Evolutionary conservation across 371 early-diverging fungal genomes (phyloP), one percentile per base, ranked within the genome.

Genomic region (Nosema muscidifuracis): DNA sequence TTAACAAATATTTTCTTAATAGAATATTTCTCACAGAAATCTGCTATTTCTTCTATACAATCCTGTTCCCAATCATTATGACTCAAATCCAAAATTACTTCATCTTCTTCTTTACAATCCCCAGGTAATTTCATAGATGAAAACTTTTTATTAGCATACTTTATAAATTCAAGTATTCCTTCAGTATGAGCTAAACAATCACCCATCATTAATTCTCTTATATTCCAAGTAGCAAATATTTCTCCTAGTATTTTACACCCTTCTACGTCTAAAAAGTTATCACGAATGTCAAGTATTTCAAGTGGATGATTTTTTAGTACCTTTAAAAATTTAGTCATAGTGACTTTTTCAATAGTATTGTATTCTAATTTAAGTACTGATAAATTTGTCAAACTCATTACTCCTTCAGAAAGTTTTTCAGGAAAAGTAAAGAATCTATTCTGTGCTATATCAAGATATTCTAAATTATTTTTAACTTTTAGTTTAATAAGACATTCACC

Each of bases 1-100:
- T 72, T 67, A 18, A 84, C 66, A 18, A 56, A 22, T 13, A 84
- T 42, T 57, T 61, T 63, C 13, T 65, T 74, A 33, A 79, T 26
- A 18, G 13, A 9, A 38, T 69, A 31, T 18, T 75, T 69, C 22
- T 58, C 51, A 55, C 70, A 26, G 47, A 81, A 67, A 34, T 74
- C 65, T 3, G 31, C 24, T 0, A 82, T 53, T 16, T 7, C 30
- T 13, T 77, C 61, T 1, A 82, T 28, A 13, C 67, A 66, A 13
- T 75, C 73, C 20, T 78, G 67, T 42, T 74, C 74, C 30, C 82
- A 71, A 28, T 81, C 81, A 69, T 82, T 82, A 62, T 78, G 78
- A 18, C 82, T 80, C 33, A 84, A 36, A 71, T 84, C 81, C 1
- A 84, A 58, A 2, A 65, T 62, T 61, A 73, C 20, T 2, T 50